phyloP scores from a whole-genome alignment of 2,329 filamentous ascomycete genomes.

The Fusarium sp. region DNA sequence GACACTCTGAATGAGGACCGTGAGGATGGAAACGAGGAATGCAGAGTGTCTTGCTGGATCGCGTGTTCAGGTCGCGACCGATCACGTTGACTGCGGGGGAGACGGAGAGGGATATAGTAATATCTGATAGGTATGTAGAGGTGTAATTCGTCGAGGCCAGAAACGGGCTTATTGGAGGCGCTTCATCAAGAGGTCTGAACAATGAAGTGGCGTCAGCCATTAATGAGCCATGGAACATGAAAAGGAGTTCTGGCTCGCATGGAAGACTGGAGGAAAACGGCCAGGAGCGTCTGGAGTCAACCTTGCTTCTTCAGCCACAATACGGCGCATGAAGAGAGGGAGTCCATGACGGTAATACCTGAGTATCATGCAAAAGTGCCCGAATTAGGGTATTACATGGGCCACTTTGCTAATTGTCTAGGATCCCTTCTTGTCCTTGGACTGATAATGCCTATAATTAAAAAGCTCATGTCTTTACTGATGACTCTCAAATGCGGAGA shows the following conservation, averaged over 20 bases:
- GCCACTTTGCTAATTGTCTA: neutral
- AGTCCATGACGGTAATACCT: conserved; percentile 3
- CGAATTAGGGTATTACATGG: neutral
- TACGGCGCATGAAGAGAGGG: neutral
- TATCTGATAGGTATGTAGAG: conserved; percentile 1
- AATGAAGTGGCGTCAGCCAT: conserved; percentile 33
- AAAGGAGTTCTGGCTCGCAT: neutral
- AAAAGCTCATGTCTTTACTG: neutral
- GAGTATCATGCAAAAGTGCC: conserved; percentile 3
- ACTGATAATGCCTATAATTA: neutral
- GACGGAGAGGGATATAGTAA: conserved; percentile 15
- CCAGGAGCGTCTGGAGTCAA: neutral
- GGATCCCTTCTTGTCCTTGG: neutral
- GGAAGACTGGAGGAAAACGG: neutral
- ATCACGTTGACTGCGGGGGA: conserved; percentile 30
- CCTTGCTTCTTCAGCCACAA: neutral
- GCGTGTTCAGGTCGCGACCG: conserved; percentile 19
- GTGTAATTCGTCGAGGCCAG: neutral
- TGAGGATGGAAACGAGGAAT: conserved; percentile 23
- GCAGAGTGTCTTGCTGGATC: conserved; percentile 28
- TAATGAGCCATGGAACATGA: conserved; percentile 1
- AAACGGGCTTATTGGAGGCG: conserved; percentile 19
- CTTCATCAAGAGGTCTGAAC: conserved; percentile 13
- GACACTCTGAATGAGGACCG: neutral
- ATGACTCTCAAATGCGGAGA: neutral